These are phyloP conservation scores for Silene latifolia DNA, from an alignment of 148 eudicot species.

Conservation along the genomic window DNA sequence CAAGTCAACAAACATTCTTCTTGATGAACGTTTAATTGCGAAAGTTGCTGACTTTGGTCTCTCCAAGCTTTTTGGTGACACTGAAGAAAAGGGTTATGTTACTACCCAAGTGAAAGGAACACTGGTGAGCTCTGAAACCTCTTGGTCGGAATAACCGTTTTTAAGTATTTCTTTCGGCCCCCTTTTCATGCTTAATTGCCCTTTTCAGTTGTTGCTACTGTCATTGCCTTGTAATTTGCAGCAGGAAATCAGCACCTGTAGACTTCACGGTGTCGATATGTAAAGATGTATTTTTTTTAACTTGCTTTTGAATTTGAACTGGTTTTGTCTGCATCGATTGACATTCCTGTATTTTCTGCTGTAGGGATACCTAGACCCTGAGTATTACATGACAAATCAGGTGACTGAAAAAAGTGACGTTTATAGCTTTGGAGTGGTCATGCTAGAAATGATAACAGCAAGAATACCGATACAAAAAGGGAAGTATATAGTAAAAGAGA, in stretches of 20 bases:
- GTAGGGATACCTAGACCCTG: conserved; percentile 88
- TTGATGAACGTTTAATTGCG: neutral
- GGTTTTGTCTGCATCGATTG: no score
- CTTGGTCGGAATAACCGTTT: no score
- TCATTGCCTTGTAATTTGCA: neutral
- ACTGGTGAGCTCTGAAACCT: no score
- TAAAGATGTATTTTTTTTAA: no score
- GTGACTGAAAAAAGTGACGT: conserved; percentile 82
- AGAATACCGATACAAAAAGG: conserved; percentile 66
- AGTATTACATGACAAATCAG: conserved; percentile 77
- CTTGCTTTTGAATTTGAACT: no score
- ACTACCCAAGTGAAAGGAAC: conserved; percentile 8
- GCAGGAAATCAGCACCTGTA: no score
- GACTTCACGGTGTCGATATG: no score
- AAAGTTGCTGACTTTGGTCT: conserved; percentile 9
- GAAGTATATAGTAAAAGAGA: conserved; percentile 60
- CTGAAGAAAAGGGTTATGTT: conserved; percentile 5
- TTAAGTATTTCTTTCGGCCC: neutral
- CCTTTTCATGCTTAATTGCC: neutral
- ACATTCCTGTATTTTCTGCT: neutral
- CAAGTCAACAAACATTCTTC: no score
- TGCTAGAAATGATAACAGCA: conserved; percentile 67
- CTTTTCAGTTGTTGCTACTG: neutral
- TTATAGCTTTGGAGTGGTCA: conserved; percentile 70
- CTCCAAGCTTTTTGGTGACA: neutral